A percentile compares a stretch with the other conserved stretches of the same genome.
phyloP scores from a whole-genome alignment of 2,329 filamentous ascomycete genomes.

The Metarhizium anisopliae region DNA sequence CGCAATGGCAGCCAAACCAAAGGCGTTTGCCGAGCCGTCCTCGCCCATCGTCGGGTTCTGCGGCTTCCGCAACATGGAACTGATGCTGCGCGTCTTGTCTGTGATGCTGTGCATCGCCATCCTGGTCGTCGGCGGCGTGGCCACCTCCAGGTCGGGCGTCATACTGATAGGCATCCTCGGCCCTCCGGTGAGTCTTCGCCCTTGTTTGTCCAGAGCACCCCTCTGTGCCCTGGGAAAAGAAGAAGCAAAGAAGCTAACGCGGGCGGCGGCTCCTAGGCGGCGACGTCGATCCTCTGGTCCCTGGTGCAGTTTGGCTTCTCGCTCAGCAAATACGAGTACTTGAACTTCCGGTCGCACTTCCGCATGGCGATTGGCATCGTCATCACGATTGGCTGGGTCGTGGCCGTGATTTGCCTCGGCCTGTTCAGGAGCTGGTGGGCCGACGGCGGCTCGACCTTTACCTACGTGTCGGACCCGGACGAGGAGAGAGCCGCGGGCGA shows the following conservation, averaged over 20 bases:
- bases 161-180: constrained; percentile 6
- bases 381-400: constrained; percentile 5
- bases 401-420: constrained; percentile 1
- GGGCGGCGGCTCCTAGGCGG: neutral
- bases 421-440: constrained; percentile 3
- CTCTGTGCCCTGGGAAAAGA: no score
- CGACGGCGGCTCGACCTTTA: neutral
- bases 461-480: neutral
- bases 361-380: constrained; percentile 6
- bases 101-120: neutral
- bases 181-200: constrained; percentile 2
- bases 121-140: constrained; percentile 2
- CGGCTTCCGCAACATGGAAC: constrained; percentile 1
- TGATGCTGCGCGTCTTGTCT: neutral
- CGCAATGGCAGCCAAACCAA: neutral
- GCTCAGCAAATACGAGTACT: constrained; percentile 2
- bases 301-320: constrained; percentile 4
- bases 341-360: constrained; percentile 7
- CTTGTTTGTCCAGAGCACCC: no score
- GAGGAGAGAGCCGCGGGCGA: neutral
- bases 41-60: neutral
- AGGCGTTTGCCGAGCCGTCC: neutral
- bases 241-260: no score
- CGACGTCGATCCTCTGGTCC: constrained; percentile 3
- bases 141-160: constrained; percentile 1